These are phyloP conservation scores for Colletotrichum sp. DNA, from an alignment of 2,329 filamentous ascomycete genomes.

Conservation along the genomic window DNA sequence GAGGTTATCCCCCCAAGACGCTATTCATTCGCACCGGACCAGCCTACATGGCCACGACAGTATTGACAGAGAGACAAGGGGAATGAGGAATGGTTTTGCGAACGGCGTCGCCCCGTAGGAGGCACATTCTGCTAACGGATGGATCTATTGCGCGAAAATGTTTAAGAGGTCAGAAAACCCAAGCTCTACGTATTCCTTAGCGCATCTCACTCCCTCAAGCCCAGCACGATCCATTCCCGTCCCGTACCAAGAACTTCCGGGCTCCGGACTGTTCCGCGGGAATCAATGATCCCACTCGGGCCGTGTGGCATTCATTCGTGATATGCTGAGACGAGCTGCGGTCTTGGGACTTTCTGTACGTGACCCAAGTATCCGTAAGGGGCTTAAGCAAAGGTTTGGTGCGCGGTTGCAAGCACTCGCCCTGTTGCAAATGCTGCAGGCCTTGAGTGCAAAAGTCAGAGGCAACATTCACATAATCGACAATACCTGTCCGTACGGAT, in stretches of 20 bases:
- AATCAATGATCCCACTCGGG: not conserved
- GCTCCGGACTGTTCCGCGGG: not conserved
- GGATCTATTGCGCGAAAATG: not conserved
- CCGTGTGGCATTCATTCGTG: not conserved
- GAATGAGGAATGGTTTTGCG: not conserved
- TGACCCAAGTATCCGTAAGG: no score
- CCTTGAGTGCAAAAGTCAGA: not conserved
- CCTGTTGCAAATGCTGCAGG: not conserved
- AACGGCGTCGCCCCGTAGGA: no score
- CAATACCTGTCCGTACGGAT: not conserved
- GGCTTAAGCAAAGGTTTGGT: not conserved
- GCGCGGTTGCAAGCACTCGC: not conserved
- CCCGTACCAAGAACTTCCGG: not conserved
- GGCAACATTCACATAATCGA: not conserved
- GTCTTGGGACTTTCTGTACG: not conserved
- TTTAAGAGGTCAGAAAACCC: not conserved
- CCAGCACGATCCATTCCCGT: not conserved
- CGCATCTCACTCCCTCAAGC: not conserved
- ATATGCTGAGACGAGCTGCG: not conserved
- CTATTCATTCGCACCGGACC: not conserved
- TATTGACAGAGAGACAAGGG: not conserved
- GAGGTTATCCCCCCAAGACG: not conserved
- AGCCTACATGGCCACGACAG: not conserved
- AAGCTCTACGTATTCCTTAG: not conserved
- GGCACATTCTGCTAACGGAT: no score